Percentiles rank a stretch among this genome's conserved stretches.
phyloP scores from a whole-genome alignment of 768 basidiomycete species.

The Sarcodon sp. region DNA sequence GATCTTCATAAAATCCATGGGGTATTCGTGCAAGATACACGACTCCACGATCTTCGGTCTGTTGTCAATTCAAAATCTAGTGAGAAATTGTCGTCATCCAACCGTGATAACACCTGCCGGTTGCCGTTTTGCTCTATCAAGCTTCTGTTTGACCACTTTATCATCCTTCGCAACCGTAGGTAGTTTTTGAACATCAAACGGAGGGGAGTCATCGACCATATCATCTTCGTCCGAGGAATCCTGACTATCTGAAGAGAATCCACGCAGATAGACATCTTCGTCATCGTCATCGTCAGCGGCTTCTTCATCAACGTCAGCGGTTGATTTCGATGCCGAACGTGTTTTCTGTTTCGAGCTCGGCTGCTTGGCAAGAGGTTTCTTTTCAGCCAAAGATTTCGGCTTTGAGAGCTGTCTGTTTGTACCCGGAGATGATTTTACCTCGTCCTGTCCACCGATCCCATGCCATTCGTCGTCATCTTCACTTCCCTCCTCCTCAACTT shows the following conservation, averaged over 20 bases:
- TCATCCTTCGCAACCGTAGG: constrained; percentile 89
- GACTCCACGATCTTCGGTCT: constrained; percentile 68
- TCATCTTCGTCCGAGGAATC: constrained; percentile 73
- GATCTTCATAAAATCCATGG: constrained; percentile 95
- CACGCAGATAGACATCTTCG: constrained; percentile 27
- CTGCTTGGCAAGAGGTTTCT: no score
- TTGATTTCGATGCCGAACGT: background rate
- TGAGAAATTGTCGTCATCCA: constrained; percentile 1
- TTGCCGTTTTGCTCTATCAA: constrained; percentile 42
- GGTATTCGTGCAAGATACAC: constrained; percentile 86
- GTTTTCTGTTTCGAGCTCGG: background rate
- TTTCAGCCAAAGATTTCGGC: no score
- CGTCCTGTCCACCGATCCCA: background rate
- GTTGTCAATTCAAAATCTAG: constrained; percentile 16
- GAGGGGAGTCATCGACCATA: constrained; percentile 34
- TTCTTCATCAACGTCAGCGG: constrained; percentile 1
- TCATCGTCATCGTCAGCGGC: constrained; percentile 5
- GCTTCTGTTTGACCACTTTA: constrained; percentile 48
- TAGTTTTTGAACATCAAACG: constrained; percentile 57
- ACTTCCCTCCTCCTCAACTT: background rate
- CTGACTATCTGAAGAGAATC: constrained; percentile 68
- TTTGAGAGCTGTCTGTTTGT: no score
- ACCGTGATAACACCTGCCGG: constrained; percentile 34
- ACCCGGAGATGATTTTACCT: background rate
- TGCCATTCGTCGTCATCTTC: background rate